Conservation (phyloP, 176 grass and related monocot species). For the Calamus simplicifolius region DNA sequence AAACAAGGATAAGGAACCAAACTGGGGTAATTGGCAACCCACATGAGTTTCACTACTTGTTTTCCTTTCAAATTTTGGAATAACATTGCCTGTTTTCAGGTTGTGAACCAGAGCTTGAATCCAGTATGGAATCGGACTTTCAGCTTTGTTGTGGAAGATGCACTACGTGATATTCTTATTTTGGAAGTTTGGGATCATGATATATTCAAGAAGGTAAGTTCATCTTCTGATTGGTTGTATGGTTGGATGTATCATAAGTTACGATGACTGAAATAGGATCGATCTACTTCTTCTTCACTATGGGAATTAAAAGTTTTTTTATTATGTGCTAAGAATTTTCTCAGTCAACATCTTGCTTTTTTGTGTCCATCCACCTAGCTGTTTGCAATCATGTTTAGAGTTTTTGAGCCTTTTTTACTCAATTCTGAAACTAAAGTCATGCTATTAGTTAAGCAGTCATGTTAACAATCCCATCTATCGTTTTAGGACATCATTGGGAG, state of each 20-base stretch:
- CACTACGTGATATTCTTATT: slow-evolving; percentile 93
- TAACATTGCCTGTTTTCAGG: slow-evolving; percentile 39
- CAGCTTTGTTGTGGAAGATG: slow-evolving; percentile 94
- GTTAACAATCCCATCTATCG: slow-evolving; percentile 1
- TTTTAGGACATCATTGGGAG: slow-evolving; percentile 79
- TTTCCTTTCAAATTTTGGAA: background rate
- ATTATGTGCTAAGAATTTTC: too few relatives aligned
- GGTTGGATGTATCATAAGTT: background rate
- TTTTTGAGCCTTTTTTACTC: too few relatives aligned
- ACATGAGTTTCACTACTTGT: background rate
- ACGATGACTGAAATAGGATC: background rate
- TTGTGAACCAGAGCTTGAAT: slow-evolving; percentile 76
- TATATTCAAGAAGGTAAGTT: slow-evolving; percentile 79
- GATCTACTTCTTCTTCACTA: too few relatives aligned
- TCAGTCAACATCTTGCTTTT: too few relatives aligned
- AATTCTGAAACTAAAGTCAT: too few relatives aligned
- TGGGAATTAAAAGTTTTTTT: too few relatives aligned
- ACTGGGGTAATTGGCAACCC: slow-evolving; percentile 54
- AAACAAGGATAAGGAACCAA: slow-evolving; percentile 76
- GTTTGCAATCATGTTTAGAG: too few relatives aligned
- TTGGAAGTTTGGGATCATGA: slow-evolving; percentile 96
- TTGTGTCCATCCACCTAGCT: too few relatives aligned
- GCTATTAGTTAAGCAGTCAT: background rate
- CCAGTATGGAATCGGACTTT: slow-evolving; percentile 96
- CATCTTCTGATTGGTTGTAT: slow-evolving; percentile 1